phyloP scores from a whole-genome alignment of 2,329 filamentous ascomycete genomes.

The Aaosphaeria pasadenensis region DNA sequence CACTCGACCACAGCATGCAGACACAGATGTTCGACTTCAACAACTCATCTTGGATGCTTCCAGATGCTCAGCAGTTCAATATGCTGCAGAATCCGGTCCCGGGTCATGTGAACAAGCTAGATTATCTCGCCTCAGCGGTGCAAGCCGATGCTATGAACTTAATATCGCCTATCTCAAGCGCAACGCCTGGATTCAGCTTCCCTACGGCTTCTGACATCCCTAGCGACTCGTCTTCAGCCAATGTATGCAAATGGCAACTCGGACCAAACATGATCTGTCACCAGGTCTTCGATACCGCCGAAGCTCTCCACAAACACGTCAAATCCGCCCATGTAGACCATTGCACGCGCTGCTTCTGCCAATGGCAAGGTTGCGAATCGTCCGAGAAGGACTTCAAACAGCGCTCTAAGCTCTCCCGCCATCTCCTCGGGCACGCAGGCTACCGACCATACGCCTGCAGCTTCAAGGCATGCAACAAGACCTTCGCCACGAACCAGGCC shows the following conservation, averaged over 20 bases:
- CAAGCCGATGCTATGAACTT: constrained; percentile 23
- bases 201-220: constrained; percentile 1
- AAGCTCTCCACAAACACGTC: constrained; percentile 34
- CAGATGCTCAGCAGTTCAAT: constrained; percentile 16
- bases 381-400: constrained; percentile 38
- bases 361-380: constrained; percentile 35
- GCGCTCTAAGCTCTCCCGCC: constrained; percentile 36
- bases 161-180: constrained; percentile 3
- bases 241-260: constrained; percentile 34
- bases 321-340: constrained; percentile 34
- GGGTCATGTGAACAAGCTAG: constrained; percentile 19
- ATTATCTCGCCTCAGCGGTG: constrained; percentile 26
- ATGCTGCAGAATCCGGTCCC: not conserved
- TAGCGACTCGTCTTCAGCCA: constrained; percentile 8
- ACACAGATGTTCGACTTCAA: not conserved
- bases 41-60: constrained; percentile 23
- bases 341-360: constrained; percentile 32
- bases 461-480: constrained; percentile 33
- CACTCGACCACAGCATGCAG: not conserved
- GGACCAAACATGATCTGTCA: constrained; percentile 23
- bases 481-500: constrained; percentile 39
- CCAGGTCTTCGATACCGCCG: constrained; percentile 23
- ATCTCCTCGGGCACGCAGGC: constrained; percentile 36
- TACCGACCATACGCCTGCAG: constrained; percentile 37
- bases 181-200: not conserved